Evolutionary conservation across 129 eudicot genomes (phyloP).

Genomic region (Logfia minima): DNA sequence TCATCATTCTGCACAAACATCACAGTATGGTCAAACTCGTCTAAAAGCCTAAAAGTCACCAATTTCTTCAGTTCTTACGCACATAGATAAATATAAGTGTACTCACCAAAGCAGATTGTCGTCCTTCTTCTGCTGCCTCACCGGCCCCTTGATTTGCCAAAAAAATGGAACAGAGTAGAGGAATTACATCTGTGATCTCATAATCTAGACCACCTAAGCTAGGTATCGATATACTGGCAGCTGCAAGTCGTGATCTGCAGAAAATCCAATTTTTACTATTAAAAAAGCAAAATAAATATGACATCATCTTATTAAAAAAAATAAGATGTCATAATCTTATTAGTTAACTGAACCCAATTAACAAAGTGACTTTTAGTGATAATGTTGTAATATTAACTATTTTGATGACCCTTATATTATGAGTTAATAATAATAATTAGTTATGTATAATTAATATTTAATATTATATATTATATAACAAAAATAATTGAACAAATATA

Average conservation of each 20-base stretch:
- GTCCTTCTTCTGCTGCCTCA: constrained; percentile 88
- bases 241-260: constrained; percentile 83
- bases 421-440: too few species aligned
- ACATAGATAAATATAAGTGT: constrained; percentile 8
- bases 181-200: constrained; percentile 56
- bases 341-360: neutral
- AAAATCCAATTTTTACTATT: neutral
- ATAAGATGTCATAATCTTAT: neutral
- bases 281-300: neutral
- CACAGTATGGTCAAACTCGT: constrained; percentile 6
- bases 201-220: constrained; percentile 35
- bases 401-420: neutral
- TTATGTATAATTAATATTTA: too few species aligned
- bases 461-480: too few species aligned
- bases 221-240: constrained; percentile 62
- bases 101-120: constrained; percentile 59
- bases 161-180: constrained; percentile 80
- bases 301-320: neutral
- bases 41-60: constrained; percentile 6
- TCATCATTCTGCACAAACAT: constrained; percentile 61
- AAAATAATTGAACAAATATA: too few species aligned
- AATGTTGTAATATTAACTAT: neutral
- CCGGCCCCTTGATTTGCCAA: constrained; percentile 90
- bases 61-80: constrained; percentile 1
- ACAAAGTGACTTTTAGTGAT: neutral